Evolutionary conservation across 2,329 filamentous ascomycete species (phyloP).

Genomic region (Alternaria dauci): DNA sequence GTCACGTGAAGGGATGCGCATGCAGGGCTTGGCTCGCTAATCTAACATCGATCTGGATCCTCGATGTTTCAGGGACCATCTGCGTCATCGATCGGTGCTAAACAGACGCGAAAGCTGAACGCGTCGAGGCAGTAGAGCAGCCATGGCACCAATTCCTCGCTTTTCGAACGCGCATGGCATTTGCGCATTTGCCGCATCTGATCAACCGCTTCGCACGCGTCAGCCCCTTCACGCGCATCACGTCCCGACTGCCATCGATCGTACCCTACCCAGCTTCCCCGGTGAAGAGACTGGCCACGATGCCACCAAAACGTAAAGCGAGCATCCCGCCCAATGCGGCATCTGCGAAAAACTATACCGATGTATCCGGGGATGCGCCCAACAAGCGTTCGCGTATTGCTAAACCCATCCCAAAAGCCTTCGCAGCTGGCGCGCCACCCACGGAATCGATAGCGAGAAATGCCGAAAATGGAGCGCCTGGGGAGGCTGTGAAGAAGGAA

Average conservation of each 20-base stretch:
- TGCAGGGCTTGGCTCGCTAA: slow-evolving; percentile 30
- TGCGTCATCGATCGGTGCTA: slow-evolving; percentile 42
- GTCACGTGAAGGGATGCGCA: not conserved
- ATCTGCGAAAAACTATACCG: slow-evolving; percentile 46
- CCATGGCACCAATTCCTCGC: not conserved
- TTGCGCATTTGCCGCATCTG: not conserved
- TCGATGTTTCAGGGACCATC: slow-evolving; percentile 34
- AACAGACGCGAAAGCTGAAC: slow-evolving; percentile 22
- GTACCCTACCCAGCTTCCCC: not conserved
- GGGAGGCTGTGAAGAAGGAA: slow-evolving; percentile 18
- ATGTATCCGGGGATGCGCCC: slow-evolving; percentile 40
- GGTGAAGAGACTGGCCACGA: slow-evolving; percentile 8
- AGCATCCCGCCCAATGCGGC: slow-evolving; percentile 44
- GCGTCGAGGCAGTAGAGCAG: slow-evolving; percentile 15
- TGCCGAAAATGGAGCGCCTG: slow-evolving; percentile 28
- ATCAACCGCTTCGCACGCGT: not conserved
- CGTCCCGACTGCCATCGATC: not conserved
- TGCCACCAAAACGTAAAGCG: slow-evolving; percentile 32
- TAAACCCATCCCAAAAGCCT: slow-evolving; percentile 38
- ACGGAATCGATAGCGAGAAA: slow-evolving; percentile 21
- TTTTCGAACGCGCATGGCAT: not conserved
- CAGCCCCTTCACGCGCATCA: not conserved
- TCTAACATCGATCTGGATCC: slow-evolving; percentile 31
- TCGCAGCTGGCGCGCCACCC: slow-evolving; percentile 22
- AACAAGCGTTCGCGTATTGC: slow-evolving; percentile 51